Evolutionary conservation across 2,329 filamentous ascomycete species (phyloP), one percentile per base, ranked within the genome.

Genomic region (Fusarium verrucosum): DNA sequence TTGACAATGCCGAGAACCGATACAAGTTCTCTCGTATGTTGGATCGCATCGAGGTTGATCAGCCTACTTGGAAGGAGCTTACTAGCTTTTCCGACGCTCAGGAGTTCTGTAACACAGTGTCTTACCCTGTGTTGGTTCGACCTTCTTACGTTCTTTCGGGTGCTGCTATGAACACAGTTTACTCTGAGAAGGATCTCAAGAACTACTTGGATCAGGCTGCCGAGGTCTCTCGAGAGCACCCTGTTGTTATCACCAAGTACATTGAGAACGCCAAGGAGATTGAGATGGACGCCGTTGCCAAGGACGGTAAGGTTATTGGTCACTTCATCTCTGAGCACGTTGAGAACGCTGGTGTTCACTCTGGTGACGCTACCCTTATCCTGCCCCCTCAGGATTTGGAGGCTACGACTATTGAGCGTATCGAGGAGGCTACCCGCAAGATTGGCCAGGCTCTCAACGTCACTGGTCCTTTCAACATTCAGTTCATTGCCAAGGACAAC

Each of bases 231-330:
- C 89, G 92, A 63, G 94, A 98, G 63, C 92, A 98, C 77, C 95
- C 95, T 1, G 95, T 99, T 11, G 95, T 99, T 62, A 98, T 99
- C 74, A 98, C 94, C 61, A 99, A 99, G 82, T 99, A 98, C 80
- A 98, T 99, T 69, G 95, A 99, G 82, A 95, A 96, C 69, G 95
- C 95, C 67, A 98, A 99, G 83, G 95, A 99, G 78, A 98, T 99
- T 65, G 95, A 99, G 79, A 98, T 99, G 95, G 95, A 99, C 72
- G 95, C 95, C 36, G 95, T 99, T 40, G 95, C 94, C 50, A 90
- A 89, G 72, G 90, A 96, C 70, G 95, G 95, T 74, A 89, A 86
- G 51, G 91, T 98, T 79, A 87, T 97, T 56, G 93, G 94, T 13
- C 95, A 98, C 77, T 98, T 98, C 79, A 92, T 99, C 74, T 98